These are phyloP conservation scores for Tremellales sp. DNA, from an alignment of 1,284 basidiomycete genomes.

Conservation along the genomic window DNA sequence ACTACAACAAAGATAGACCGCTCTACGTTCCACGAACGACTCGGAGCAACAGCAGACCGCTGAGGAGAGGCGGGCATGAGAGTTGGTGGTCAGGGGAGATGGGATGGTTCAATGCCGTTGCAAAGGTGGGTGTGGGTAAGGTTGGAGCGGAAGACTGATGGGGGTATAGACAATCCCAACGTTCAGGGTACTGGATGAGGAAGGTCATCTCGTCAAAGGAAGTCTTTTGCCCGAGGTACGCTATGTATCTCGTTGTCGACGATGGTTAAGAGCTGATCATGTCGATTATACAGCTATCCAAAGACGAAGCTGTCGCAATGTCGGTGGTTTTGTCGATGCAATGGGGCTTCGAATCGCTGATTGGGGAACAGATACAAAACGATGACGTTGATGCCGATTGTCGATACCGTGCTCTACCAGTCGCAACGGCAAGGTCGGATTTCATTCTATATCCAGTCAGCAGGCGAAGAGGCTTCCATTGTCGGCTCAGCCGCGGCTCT, in stretches of 20 bases:
- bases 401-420: conserved; percentile 86
- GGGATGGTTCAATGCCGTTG: conserved; percentile 47
- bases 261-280: background rate
- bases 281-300: conserved; percentile 59
- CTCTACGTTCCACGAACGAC: too few species aligned
- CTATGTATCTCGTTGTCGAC: background rate
- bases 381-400: conserved; percentile 76
- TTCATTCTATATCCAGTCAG: conserved; percentile 72
- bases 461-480: conserved; percentile 89
- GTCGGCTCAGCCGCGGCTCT: conserved; percentile 86
- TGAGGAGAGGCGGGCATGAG: conserved; percentile 45
- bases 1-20: too few species aligned
- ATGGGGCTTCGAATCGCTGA: background rate
- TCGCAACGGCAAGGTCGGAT: conserved; percentile 91
- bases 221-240: conserved; percentile 67
- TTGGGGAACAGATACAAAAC: conserved; percentile 60
- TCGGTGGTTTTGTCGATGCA: conserved; percentile 47
- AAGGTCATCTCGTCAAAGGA: conserved; percentile 66
- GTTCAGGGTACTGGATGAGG: conserved; percentile 73
- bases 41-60: conserved; percentile 36
- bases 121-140: conserved; percentile 27
- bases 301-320: conserved; percentile 66
- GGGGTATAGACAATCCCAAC: conserved; percentile 58
- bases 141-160: background rate
- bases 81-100: conserved; percentile 45